phyloP scores from a whole-genome alignment of 1,284 basidiomycete genomes.

The Cutaneotrichosporon dermatis region DNA sequence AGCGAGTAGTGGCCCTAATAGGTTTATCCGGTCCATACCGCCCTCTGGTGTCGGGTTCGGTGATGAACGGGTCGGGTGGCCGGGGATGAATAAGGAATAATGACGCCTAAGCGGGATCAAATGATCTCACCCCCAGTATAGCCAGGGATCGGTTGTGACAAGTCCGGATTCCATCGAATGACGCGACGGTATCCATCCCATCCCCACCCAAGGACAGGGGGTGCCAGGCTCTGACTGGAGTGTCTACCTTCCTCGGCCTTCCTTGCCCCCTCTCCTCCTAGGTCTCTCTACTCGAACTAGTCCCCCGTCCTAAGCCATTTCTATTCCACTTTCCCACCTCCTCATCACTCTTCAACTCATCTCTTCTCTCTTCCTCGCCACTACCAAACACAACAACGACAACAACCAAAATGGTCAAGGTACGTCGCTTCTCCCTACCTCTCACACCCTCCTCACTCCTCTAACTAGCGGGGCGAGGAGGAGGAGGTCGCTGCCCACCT shows the following conservation, averaged over 20 bases:
- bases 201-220: no score
- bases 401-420: conserved; percentile 9
- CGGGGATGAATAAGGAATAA: background rate
- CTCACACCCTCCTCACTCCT: background rate
- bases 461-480: background rate
- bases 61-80: background rate
- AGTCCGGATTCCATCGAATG: no score
- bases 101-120: background rate
- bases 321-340: background rate
- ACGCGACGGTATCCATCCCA: no score
- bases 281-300: no score
- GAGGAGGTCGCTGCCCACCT: no score
- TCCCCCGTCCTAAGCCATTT: background rate
- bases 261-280: background rate
- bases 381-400: background rate
- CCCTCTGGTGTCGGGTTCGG: no score
- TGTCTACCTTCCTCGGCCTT: background rate
- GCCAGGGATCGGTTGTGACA: no score
- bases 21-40: no score
- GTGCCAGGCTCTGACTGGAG: no score
- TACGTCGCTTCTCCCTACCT: conserved; percentile 1
- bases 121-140: background rate
- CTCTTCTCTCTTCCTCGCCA: background rate
- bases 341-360: background rate
- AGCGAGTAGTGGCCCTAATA: no score